Conservation (phyloP, 345 rosid genomes). For the Litchi chinensis region DNA sequence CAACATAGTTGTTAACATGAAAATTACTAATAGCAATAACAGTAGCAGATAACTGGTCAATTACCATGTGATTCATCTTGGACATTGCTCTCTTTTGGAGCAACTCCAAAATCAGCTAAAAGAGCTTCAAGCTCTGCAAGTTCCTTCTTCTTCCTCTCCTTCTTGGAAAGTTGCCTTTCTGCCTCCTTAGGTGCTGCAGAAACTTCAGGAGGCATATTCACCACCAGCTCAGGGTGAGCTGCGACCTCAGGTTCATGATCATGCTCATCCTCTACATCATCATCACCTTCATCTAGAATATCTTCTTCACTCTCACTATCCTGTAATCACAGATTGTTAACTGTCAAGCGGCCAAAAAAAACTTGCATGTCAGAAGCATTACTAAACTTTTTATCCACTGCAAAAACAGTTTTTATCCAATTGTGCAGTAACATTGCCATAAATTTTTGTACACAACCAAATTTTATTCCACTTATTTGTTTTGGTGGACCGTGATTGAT, state of each 20-base stretch:
- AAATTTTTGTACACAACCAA: background rate
- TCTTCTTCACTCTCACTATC: slow-evolving; percentile 92
- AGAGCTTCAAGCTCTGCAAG: slow-evolving; percentile 92
- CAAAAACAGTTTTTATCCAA: background rate
- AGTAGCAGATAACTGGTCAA: background rate
- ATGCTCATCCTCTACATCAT: slow-evolving; percentile 73
- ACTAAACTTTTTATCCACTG: background rate
- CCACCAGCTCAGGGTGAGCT: slow-evolving; percentile 52
- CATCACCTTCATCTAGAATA: slow-evolving; percentile 75
- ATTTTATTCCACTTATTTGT: background rate
- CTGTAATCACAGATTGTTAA: slow-evolving; percentile 41
- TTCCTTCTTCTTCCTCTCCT: slow-evolving; percentile 85
- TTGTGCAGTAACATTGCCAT: background rate
- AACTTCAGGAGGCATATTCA: slow-evolving; percentile 50
- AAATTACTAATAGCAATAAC: background rate
- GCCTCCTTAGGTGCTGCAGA: slow-evolving; percentile 62
- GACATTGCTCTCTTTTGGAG: slow-evolving; percentile 50
- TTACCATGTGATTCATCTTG: slow-evolving; percentile 58
- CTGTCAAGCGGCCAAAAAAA: background rate
- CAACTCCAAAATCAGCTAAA: slow-evolving; percentile 73
- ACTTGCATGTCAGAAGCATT: background rate
- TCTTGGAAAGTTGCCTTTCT: slow-evolving; percentile 90
- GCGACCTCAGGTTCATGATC: slow-evolving; percentile 61
- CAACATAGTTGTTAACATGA: background rate
- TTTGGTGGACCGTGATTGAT: background rate